phyloP scores from a whole-genome alignment of 306 rosid species.

The Quillaja saponaria region DNA sequence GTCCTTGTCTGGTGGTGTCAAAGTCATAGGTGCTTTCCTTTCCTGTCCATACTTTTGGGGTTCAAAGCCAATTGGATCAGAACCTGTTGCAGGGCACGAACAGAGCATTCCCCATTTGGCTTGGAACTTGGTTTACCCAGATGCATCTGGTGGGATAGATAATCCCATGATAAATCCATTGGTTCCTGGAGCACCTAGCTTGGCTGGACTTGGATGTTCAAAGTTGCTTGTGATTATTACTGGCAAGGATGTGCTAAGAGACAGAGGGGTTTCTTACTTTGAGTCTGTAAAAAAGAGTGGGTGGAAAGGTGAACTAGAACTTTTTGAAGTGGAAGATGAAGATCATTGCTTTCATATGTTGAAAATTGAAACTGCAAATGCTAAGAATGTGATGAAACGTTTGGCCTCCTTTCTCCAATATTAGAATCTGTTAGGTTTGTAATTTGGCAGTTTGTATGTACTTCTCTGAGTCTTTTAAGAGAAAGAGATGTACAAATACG shows the following conservation, averaged over 20 bases:
- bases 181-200: background rate
- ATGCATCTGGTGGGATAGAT: background rate
- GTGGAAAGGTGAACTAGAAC: constrained; percentile 42
- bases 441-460: no score
- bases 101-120: background rate
- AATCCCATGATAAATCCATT: background rate
- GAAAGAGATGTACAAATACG: no score
- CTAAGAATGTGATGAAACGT: background rate
- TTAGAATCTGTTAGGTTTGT: no score
- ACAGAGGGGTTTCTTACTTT: constrained; percentile 45
- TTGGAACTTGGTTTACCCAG: background rate
- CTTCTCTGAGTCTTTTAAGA: no score
- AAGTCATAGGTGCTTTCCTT: constrained; percentile 25
- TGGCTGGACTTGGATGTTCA: background rate
- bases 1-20: constrained; percentile 24
- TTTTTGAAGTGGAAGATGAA: constrained; percentile 20
- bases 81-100: constrained; percentile 1
- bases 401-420: background rate
- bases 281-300: constrained; percentile 46
- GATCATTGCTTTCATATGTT: constrained; percentile 10
- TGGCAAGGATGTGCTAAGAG: constrained; percentile 45
- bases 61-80: constrained; percentile 23
- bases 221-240: constrained; percentile 30
- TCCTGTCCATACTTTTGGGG: constrained; percentile 40
- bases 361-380: background rate